These are phyloP conservation scores for Cryptosporidium felis DNA, from an alignment of 169 alveolate species.

Conservation along the genomic window DNA sequence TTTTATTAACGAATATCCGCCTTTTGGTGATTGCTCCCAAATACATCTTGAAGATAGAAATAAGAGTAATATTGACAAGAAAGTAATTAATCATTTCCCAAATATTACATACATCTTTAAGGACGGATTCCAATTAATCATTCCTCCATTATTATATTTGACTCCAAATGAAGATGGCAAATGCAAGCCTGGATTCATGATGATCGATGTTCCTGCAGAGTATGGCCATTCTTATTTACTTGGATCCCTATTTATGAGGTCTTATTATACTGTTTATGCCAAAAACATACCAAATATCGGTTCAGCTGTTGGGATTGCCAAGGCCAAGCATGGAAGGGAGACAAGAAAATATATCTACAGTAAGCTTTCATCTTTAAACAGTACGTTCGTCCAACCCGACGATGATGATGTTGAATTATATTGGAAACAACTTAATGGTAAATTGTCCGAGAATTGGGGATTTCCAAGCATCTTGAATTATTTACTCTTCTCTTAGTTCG, in stretches of 20 bases:
- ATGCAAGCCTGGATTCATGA: slow-evolving; percentile 88
- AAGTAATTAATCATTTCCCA: slow-evolving; percentile 71
- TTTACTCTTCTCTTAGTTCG: not conserved
- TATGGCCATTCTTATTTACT: slow-evolving; percentile 86
- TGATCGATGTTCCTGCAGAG: slow-evolving; percentile 87
- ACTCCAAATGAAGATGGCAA: slow-evolving; percentile 70
- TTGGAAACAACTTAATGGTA: slow-evolving; percentile 53
- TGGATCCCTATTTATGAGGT: slow-evolving; percentile 86
- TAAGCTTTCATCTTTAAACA: slow-evolving; percentile 3
- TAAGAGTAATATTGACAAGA: slow-evolving; percentile 66
- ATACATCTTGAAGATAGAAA: slow-evolving; percentile 18
- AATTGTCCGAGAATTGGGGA: slow-evolving; percentile 21
- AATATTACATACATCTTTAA: slow-evolving; percentile 77
- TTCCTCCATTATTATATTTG: slow-evolving; percentile 73
- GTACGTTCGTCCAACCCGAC: slow-evolving; percentile 32
- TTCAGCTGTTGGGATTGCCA: slow-evolving; percentile 65
- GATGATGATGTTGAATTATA: slow-evolving; percentile 59
- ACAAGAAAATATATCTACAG: slow-evolving; percentile 33
- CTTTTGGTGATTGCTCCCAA: slow-evolving; percentile 72
- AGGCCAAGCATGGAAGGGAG: slow-evolving; percentile 39
- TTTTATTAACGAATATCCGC: slow-evolving; percentile 76
- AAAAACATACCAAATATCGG: slow-evolving; percentile 61
- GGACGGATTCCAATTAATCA: not conserved
- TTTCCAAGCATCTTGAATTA: not conserved
- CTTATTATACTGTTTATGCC: slow-evolving; percentile 81